Evolutionary conservation across 2,329 filamentous ascomycete genomes (phyloP), one percentile per base, ranked within the genome.

Genomic region (Penicillium sp.): DNA sequence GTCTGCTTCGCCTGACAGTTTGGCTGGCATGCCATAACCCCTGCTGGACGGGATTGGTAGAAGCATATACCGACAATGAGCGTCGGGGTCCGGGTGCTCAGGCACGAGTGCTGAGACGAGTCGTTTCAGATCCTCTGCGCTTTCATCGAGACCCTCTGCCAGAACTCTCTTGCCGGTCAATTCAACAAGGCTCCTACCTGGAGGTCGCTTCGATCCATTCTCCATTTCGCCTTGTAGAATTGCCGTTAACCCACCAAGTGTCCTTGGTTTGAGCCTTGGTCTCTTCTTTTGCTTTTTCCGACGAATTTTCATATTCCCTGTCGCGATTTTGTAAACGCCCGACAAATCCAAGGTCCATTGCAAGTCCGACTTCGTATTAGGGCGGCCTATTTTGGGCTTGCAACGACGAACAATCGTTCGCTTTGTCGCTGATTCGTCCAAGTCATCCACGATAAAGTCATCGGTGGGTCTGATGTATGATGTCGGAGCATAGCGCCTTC

Each of bases 381-480:
- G 38, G n/a, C 49, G 53, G 6, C 43, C 49, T 15, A 52, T 49
- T 10, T 53, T 17, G n/a, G 19, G 22, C 13, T 42, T 34, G 43
- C 31, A 52, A 9, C 43, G 43, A 41, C 52, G 46, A 48, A 35
- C 46, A 26, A 43, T 34, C 3, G 44, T 41, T 10, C 51, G 44
- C 34, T 52, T 28, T 28, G 37, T 54, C 33, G 54, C 52, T 22
- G 61, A 61, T 49, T 66, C 66, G 47, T 69, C 63, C 62, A 56
- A 62, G 49, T 71, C 69, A 52, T 70, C 63, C 19, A 70, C 65
- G n/a, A 71, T 51, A 43, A 71, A 71, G 43, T 68, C 56, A 41
- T 60, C 56, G 13, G 56, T 48, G 21, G 33, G n/a, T 44, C 42
- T 43, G 43, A 37, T 15, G 43, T 52, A 42, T 51, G 43, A 34